phyloP scores from a whole-genome alignment of 129 eudicot genomes.

The Flaveria robusta region DNA sequence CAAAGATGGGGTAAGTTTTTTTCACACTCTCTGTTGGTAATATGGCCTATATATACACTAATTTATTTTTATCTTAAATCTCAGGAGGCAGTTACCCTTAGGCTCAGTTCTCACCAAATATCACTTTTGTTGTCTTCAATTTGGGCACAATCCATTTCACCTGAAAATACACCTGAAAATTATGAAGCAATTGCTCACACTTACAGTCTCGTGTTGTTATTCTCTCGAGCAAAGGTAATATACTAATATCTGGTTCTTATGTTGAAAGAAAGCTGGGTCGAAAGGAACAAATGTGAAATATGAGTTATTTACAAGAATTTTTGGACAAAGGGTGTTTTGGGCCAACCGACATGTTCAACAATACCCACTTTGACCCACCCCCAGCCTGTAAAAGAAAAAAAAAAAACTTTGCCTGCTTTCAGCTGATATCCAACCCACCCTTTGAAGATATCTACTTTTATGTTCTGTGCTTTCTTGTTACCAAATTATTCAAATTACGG shows the following conservation, averaged over 20 bases:
- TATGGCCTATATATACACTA: background rate
- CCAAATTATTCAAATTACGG: constrained; percentile 17
- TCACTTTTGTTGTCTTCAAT: constrained; percentile 80
- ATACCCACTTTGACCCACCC: background rate
- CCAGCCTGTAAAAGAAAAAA: background rate
- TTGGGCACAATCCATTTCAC: constrained; percentile 81
- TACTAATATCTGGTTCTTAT: background rate
- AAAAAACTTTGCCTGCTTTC: background rate
- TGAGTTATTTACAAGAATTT: background rate
- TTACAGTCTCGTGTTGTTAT: constrained; percentile 78
- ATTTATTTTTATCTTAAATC: constrained; percentile 1
- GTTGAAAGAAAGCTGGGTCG: background rate
- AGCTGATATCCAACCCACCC: constrained; percentile 9
- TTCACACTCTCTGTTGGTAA: background rate
- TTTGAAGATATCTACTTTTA: constrained; percentile 1
- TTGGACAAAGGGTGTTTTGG: background rate
- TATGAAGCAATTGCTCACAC: constrained; percentile 96
- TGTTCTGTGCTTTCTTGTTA: constrained; percentile 22
- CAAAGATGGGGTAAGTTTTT: constrained; percentile 59
- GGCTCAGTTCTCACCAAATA: constrained; percentile 79
- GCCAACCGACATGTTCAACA: background rate
- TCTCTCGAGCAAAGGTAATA: constrained; percentile 82
- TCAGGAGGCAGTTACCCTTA: constrained; percentile 73
- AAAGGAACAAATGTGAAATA: background rate
- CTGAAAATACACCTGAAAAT: constrained; percentile 68